A percentile compares a stretch with the other conserved stretches of the same genome.
Evolutionary conservation across 2,329 filamentous ascomycete genomes (phyloP).

Genomic region (Nigrospora oryzae): DNA sequence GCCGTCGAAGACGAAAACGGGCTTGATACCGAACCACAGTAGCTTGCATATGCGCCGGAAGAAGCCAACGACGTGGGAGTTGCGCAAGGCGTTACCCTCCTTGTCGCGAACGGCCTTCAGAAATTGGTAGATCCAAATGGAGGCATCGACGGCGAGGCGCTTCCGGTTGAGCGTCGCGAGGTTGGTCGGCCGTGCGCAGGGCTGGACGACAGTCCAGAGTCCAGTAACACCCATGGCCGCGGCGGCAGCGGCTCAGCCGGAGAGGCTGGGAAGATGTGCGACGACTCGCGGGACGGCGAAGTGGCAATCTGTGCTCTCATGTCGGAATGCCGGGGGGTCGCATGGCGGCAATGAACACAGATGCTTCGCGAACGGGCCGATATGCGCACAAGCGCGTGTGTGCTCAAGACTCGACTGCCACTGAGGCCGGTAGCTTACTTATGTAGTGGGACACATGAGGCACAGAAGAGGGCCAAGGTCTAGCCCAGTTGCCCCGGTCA

Average conservation of each 20-base stretch:
- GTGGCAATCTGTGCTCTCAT: too few relatives aligned
- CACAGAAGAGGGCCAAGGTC: too few relatives aligned
- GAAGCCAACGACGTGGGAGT: slow-evolving; percentile 94
- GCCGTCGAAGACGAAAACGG: slow-evolving; percentile 97
- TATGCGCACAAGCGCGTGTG: too few relatives aligned
- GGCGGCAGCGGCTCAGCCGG: background rate
- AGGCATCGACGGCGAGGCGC: slow-evolving; percentile 92
- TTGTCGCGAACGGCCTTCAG: slow-evolving; percentile 98
- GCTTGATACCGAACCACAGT: slow-evolving; percentile 90
- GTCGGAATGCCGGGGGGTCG: too few relatives aligned
- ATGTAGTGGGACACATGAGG: too few relatives aligned
- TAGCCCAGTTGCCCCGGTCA: too few relatives aligned
- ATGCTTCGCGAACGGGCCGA: too few relatives aligned
- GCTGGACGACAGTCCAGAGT: slow-evolving; percentile 93
- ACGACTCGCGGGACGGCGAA: too few relatives aligned
- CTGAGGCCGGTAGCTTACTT: too few relatives aligned
- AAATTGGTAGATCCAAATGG: slow-evolving; percentile 99
- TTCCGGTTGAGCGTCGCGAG: slow-evolving; percentile 94
- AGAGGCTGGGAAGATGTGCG: too few relatives aligned
- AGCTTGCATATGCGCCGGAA: slow-evolving; percentile 98
- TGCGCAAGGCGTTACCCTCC: slow-evolving; percentile 91
- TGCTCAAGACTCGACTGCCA: too few relatives aligned
- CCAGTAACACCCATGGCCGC: slow-evolving; percentile 87
- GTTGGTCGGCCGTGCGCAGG: slow-evolving; percentile 90
- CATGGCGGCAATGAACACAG: too few relatives aligned